Percentiles rank a stretch among this genome's conserved stretches.
phyloP scores from a whole-genome alignment of 2,329 filamentous ascomycete species.

The Ophiosphaerella narmari region DNA sequence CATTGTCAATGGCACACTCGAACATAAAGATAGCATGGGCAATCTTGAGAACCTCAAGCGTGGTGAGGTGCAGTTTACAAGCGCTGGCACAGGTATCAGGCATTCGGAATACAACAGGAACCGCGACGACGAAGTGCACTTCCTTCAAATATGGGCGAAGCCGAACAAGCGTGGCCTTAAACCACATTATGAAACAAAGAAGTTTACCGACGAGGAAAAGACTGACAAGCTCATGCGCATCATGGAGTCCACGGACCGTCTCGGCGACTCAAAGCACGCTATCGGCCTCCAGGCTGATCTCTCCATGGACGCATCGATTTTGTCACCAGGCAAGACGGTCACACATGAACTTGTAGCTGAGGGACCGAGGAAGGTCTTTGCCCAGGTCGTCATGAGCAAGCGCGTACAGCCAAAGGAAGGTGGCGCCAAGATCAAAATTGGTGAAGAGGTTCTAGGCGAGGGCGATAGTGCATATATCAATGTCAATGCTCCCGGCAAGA shows the following conservation, averaged over 20 bases:
- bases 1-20: slow-evolving; percentile 82
- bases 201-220: slow-evolving; percentile 76
- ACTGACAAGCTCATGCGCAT: slow-evolving; percentile 72
- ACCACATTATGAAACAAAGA: slow-evolving; percentile 76
- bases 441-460: slow-evolving; percentile 71
- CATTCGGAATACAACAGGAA: slow-evolving; percentile 86
- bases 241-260: slow-evolving; percentile 70
- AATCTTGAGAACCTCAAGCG: slow-evolving; percentile 71
- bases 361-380: slow-evolving; percentile 71
- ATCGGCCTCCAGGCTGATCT: slow-evolving; percentile 87
- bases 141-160: slow-evolving; percentile 86
- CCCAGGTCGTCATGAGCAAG: slow-evolving; percentile 75
- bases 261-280: slow-evolving; percentile 68
- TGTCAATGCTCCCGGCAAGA: slow-evolving; percentile 48
- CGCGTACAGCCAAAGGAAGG: slow-evolving; percentile 64
- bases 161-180: slow-evolving; percentile 74
- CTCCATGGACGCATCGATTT: slow-evolving; percentile 78
- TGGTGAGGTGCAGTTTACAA: slow-evolving; percentile 88
- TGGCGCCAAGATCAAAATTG: slow-evolving; percentile 70
- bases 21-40: slow-evolving; percentile 85
- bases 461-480: slow-evolving; percentile 83
- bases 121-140: slow-evolving; percentile 72
- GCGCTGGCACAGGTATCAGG: slow-evolving; percentile 78
- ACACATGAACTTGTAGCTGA: slow-evolving; percentile 72
- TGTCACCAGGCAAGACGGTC: slow-evolving; percentile 68